Evolutionary conservation across 148 eudicot genomes (phyloP), one percentile per base, ranked within the genome.

Genomic region (Salicornia ramosissima): DNA sequence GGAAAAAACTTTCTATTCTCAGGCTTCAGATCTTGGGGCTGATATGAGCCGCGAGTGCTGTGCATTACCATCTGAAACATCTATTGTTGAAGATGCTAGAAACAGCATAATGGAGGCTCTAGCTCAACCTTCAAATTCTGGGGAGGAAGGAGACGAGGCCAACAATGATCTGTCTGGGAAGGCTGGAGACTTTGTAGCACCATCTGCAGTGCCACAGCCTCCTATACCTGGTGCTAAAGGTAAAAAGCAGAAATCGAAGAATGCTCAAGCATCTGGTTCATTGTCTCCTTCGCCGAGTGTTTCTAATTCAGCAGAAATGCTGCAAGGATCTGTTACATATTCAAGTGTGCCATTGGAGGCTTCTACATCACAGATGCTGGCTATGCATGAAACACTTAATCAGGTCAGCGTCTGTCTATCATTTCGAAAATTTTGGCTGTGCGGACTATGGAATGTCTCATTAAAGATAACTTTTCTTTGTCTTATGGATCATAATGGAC

Each of bases 1-100:
- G 71, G 96, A 90, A 64, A 86, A 83, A 63, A 71, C 80, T 40
- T 89, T 94, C 70, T 94, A 59, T 69, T 94, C 99, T 69, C 99
- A 95, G 85, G 96, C 93, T 25, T 87, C 97, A 26, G 96, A 87
- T 83, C 85, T 89, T 72, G 96, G 96, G 63, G 80, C 73, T 71
- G 87, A 91, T 65, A 80, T 87, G 86, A 82, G 80, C 40, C 84
- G 88, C 72, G 98, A 90, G 70, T 82, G 81, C 47, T 71, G 66
- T 71, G 80, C 83, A 51, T 67, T 84, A 40, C 80, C 91, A 31
- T 71, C 86, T 61, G 90, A 86, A 64, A 68, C 79, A 29, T 85
- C 86, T 72, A 61, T 52, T 47, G 68, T 80, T 19, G 85, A 90
- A 80, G 95, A 86, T 78, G 77, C 87, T 76, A 79, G 80, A 67